Conservation (phyloP, 1,139 yeast genomes). For the Blastobotrys raffinosifermentans region DNA sequence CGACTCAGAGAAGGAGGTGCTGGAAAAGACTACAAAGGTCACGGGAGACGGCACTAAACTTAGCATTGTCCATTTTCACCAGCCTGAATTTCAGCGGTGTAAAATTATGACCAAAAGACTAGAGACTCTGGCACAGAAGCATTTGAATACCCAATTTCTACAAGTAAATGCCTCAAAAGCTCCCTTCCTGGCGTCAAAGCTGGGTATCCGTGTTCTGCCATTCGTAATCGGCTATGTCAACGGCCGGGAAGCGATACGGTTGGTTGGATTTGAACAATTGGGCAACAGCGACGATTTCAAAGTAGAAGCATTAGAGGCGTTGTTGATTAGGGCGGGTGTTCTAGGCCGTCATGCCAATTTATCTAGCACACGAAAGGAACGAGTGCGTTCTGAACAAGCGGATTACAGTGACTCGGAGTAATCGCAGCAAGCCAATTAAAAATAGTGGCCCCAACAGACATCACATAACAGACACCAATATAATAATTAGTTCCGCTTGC, state of each 20-base stretch:
- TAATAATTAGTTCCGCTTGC: background rate
- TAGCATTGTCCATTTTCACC: slow-evolving; percentile 61
- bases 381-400: too few species aligned
- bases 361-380: background rate
- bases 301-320: slow-evolving; percentile 43
- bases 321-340: slow-evolving; percentile 8
- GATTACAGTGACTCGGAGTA: too few species aligned
- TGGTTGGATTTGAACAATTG: slow-evolving; percentile 64
- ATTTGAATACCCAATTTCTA: slow-evolving; percentile 49
- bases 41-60: slow-evolving; percentile 25
- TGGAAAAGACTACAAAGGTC: slow-evolving; percentile 46
- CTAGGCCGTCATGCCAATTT: background rate
- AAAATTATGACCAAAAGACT: slow-evolving; percentile 41
- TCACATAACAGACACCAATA: background rate
- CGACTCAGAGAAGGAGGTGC: slow-evolving; percentile 49
- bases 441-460: too few species aligned
- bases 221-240: slow-evolving; percentile 57
- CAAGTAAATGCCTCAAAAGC: slow-evolving; percentile 59
- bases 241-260: slow-evolving; percentile 52
- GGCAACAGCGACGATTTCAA: slow-evolving; percentile 40
- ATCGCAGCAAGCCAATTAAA: too few species aligned
- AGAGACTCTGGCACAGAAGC: slow-evolving; percentile 46
- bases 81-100: slow-evolving; percentile 57
- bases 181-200: slow-evolving; percentile 62
- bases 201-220: slow-evolving; percentile 63